Base-by-base conservation (phyloP, 2,329 filamentous ascomycete species). In the Arthrocladium fulminans region DNA sequence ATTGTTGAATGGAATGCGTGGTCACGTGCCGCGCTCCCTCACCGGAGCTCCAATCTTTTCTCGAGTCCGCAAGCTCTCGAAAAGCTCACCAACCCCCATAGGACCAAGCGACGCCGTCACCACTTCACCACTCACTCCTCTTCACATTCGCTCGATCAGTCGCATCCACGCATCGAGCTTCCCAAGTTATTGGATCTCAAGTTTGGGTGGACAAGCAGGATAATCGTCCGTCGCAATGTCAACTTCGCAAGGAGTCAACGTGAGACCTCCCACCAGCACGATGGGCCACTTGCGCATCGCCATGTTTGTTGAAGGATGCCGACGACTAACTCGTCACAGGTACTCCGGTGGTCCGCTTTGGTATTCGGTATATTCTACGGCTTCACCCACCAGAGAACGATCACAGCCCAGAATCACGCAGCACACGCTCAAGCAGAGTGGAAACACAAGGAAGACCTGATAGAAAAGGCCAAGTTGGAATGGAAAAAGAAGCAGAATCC, bases 341-440 rank as follows among this genome's bases (percentile, higher is more conserved):
- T 98, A 70, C 80, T 97, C 70, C 89, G 92, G 73, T 98, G 90
- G 79, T 90, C 88, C 65, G 89, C 89, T 67, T 86, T 98, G 59
- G 86, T 83, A 65, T 76, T 88, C 64, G 92, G 92, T 67, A 74
- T 97, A 67, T 83, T 95, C 73, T 98, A 98, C 76, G 92, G 92
- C 69, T 81, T 95, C 75, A 86, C 83, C 71, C 90, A 95, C 76
- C 92, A 98, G 75, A 77, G 84, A 65, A 79, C 80, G 54, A 84
- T 98, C 69, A 83, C 73, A 59, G 70, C 85, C 49, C 70, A 78
- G 62, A 81, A 88, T 64, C 85, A 82, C 72, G 71, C 77, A 54
- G 75, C 81, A 59, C 79, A 83, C 61, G 77, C 80, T 61, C 74
- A 94, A 70, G 80, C 81, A 65, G 87, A 95, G 68, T 97, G 90